Evolutionary conservation across 2,329 filamentous ascomycete genomes (phyloP).

Genomic region (Pseudogymnoascus sp.): DNA sequence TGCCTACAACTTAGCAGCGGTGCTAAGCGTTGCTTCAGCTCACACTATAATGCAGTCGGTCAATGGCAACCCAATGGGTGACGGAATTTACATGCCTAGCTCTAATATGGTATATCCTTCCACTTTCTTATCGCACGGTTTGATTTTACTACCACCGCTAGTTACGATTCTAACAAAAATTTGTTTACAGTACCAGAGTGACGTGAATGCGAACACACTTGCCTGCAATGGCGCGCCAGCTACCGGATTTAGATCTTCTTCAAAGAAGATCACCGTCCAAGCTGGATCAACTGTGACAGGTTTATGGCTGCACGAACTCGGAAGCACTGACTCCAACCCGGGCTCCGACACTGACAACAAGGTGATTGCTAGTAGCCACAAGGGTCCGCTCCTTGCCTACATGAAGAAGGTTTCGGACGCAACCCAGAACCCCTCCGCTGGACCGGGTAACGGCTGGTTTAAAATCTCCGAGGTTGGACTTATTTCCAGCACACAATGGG

Average conservation of each 20-base stretch:
- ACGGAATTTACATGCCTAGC: neutral
- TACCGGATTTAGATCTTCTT: neutral
- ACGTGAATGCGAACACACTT: neutral
- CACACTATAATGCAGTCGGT: slow-evolving; percentile 29
- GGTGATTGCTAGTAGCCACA: slow-evolving; percentile 37
- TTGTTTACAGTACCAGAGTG: neutral
- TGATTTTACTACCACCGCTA: neutral
- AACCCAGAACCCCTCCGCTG: slow-evolving; percentile 18
- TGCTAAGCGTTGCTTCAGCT: slow-evolving; percentile 26
- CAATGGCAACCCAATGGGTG: neutral
- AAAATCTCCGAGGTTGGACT: slow-evolving; percentile 39
- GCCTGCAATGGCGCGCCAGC: neutral
- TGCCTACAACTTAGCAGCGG: slow-evolving; percentile 14
- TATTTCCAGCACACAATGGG: slow-evolving; percentile 17
- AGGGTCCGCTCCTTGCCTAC: slow-evolving; percentile 35
- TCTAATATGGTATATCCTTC: neutral
- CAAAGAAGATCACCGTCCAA: neutral
- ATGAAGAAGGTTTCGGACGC: slow-evolving; percentile 37
- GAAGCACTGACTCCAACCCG: neutral
- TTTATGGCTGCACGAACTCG: neutral
- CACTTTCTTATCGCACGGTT: neutral
- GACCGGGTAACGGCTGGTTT: slow-evolving; percentile 19
- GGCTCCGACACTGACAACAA: neutral
- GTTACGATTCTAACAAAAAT: neutral
- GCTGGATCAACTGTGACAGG: neutral